Evolutionary conservation across 768 basidiomycete genomes (phyloP).

Genomic region (Pulveroboletus sp.): DNA sequence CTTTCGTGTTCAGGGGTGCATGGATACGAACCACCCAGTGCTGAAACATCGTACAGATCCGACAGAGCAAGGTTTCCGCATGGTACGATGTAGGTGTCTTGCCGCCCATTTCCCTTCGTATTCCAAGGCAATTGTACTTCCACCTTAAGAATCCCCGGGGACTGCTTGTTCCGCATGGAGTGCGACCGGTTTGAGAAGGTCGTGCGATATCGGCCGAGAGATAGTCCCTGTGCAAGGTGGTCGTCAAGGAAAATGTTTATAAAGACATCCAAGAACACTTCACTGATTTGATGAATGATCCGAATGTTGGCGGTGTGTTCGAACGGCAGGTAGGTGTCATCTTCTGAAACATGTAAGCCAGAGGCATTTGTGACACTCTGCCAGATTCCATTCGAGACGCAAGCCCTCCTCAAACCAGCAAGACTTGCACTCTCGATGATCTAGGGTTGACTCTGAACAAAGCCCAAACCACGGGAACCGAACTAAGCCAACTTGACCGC

Average conservation of each 20-base stretch:
- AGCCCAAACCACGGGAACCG: conserved; percentile 79
- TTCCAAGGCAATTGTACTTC: conserved; percentile 90
- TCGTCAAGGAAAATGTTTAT: conserved; percentile 80
- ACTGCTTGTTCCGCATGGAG: conserved; percentile 61
- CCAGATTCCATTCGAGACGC: conserved; percentile 78
- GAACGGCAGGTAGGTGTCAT: conserved; percentile 71
- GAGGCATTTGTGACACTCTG: neutral
- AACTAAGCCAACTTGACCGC: conserved; percentile 75
- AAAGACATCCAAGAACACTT: conserved; percentile 86
- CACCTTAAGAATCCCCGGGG: conserved; percentile 74
- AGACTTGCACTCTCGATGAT: conserved; percentile 68
- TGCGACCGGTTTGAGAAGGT: conserved; percentile 72
- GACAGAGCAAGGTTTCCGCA: conserved; percentile 69
- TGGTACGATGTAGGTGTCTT: conserved; percentile 84
- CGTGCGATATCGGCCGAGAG: conserved; percentile 73
- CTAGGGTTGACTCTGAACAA: conserved; percentile 69
- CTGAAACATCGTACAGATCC: conserved; percentile 94
- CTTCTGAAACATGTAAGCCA: neutral
- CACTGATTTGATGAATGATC: conserved; percentile 86
- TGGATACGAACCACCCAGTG: conserved; percentile 56
- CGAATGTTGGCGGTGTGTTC: conserved; percentile 91
- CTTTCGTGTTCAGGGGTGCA: conserved; percentile 70
- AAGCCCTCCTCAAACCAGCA: conserved; percentile 78
- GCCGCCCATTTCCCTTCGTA: conserved; percentile 74
- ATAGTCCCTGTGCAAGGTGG: conserved; percentile 77